phyloP scores from a whole-genome alignment of 352 stramenopile genomes.

The Pseudoperonospora humuli region DNA sequence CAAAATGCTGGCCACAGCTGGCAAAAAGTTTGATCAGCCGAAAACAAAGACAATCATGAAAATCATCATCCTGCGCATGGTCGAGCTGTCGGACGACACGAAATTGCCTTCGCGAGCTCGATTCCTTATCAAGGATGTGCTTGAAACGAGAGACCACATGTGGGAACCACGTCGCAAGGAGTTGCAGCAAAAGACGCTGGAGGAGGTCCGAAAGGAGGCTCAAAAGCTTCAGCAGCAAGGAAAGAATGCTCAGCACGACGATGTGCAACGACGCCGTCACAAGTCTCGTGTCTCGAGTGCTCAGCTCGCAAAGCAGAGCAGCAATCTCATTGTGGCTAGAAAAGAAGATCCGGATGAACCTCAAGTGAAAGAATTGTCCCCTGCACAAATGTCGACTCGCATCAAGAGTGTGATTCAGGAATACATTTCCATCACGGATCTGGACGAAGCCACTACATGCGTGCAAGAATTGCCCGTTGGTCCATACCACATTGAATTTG shows the following conservation, averaged over 20 bases:
- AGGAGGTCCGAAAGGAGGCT: conserved; percentile 75
- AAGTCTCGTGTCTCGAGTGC: conserved; percentile 74
- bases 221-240: conserved; percentile 76
- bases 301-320: conserved; percentile 74
- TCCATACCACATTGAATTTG: conserved; percentile 50
- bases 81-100: conserved; percentile 72
- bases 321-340: conserved; percentile 61
- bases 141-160: conserved; percentile 82
- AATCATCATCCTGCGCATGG: conserved; percentile 76
- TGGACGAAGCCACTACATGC: conserved; percentile 67
- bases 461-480: conserved; percentile 56
- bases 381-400: conserved; percentile 44
- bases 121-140: conserved; percentile 77
- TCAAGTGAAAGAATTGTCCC: conserved; percentile 20
- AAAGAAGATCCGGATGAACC: conserved; percentile 29
- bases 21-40: conserved; percentile 83
- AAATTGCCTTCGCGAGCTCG: conserved; percentile 64
- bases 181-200: conserved; percentile 82
- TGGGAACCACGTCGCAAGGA: conserved; percentile 83
- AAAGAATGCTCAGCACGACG: conserved; percentile 85
- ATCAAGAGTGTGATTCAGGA: conserved; percentile 87
- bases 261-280: conserved; percentile 58
- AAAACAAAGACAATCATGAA: conserved; percentile 77
- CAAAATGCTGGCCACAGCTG: conserved; percentile 76
- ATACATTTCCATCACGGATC: conserved; percentile 68